Percentiles rank a stretch among this genome's conserved stretches.
Evolutionary conservation across 164 flowering plant genomes (phyloP).

Genomic region (Litsea cubeba): DNA sequence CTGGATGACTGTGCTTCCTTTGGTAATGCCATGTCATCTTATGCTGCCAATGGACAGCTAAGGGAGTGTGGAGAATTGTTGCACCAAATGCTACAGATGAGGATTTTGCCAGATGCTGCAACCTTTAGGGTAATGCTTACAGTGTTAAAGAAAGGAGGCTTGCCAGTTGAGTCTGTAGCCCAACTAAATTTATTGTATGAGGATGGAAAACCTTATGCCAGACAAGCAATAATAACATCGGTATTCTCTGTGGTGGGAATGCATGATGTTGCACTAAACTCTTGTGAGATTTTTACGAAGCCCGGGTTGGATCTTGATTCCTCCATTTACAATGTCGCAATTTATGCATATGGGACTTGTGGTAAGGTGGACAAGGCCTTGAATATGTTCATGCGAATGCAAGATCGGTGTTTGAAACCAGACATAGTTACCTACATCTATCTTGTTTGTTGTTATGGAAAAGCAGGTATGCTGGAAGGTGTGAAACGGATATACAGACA

Average conservation of each 20-base stretch:
- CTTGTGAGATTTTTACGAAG: slow-evolving; percentile 40
- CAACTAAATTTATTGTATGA: slow-evolving; percentile 55
- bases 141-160: slow-evolving; percentile 55
- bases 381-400: slow-evolving; percentile 74
- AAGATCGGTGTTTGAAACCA: slow-evolving; percentile 63
- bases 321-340: slow-evolving; percentile 64
- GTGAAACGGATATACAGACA: slow-evolving; percentile 63
- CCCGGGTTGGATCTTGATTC: slow-evolving; percentile 38
- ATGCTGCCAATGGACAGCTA: slow-evolving; percentile 59
- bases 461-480: slow-evolving; percentile 81
- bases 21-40: slow-evolving; percentile 67
- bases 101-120: slow-evolving; percentile 48
- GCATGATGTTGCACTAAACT: slow-evolving; percentile 56
- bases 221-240: slow-evolving; percentile 53
- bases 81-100: slow-evolving; percentile 60
- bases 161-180: slow-evolving; percentile 51
- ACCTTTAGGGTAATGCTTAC: slow-evolving; percentile 64
- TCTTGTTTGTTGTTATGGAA: slow-evolving; percentile 72
- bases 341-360: slow-evolving; percentile 50
- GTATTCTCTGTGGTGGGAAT: slow-evolving; percentile 60
- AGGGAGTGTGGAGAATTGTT: slow-evolving; percentile 64
- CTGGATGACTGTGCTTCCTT: slow-evolving; percentile 55
- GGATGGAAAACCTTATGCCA: slow-evolving; percentile 59
- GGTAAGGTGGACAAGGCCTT: slow-evolving; percentile 63
- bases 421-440: slow-evolving; percentile 61